phyloP scores from a whole-genome alignment of 345 rosid genomes.

The Erucastrum elatum region DNA sequence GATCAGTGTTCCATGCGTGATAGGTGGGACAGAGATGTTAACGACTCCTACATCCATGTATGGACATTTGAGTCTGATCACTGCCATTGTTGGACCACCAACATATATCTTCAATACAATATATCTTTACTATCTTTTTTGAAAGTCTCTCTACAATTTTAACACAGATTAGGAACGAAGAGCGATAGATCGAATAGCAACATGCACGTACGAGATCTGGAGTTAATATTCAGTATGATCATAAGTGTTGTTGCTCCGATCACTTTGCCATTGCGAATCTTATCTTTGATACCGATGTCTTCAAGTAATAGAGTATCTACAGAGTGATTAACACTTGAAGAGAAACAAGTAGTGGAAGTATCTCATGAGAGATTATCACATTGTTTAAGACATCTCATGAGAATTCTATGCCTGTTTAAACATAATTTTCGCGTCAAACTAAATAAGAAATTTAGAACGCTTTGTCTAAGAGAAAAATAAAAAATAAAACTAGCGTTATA shows the following conservation, averaged over 20 bases:
- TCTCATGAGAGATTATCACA: neutral
- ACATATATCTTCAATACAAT: constrained; percentile 93
- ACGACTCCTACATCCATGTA: constrained; percentile 78
- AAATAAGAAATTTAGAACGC: neutral
- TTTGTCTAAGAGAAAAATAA: neutral
- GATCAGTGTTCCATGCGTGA: constrained; percentile 85
- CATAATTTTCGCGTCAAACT: neutral
- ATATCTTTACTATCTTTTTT: constrained; percentile 80
- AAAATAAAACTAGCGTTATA: neutral
- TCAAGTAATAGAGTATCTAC: neutral
- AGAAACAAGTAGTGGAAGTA: neutral
- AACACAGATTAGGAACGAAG: neutral
- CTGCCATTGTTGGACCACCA: constrained; percentile 95
- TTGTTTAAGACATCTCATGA: neutral
- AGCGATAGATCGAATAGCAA: neutral
- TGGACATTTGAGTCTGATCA: constrained; percentile 83
- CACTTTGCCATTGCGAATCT: neutral
- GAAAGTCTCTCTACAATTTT: neutral
- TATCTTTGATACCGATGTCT: neutral
- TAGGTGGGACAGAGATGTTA: constrained; percentile 72
- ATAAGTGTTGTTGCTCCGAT: too few species aligned
- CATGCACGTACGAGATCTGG: constrained; percentile 34
- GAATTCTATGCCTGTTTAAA: neutral
- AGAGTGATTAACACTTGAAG: neutral
- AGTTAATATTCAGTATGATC: neutral